A percentile compares a stretch with the other conserved stretches of the same genome.
phyloP scores from a whole-genome alignment of 2,329 filamentous ascomycete genomes.

The Pseudogymnoascus sp. region DNA sequence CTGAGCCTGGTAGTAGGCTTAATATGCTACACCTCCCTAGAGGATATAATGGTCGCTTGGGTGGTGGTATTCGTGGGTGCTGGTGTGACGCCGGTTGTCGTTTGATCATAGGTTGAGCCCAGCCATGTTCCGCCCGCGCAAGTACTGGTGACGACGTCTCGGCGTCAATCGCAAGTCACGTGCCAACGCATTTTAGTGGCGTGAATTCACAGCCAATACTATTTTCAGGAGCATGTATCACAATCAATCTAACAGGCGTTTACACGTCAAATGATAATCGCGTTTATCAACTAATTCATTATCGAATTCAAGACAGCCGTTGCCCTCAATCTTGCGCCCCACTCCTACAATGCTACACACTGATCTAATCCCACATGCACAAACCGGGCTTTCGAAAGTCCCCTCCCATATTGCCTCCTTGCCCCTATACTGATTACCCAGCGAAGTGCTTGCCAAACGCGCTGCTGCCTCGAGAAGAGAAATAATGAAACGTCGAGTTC shows the following conservation, averaged over 20 bases:
- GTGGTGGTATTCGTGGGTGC: neutral
- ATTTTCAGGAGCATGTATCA: neutral
- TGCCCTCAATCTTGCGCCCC: slow-evolving; percentile 7
- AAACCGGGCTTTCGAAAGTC: neutral
- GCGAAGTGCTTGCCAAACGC: slow-evolving; percentile 5
- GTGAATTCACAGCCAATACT: neutral
- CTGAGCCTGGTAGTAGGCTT: neutral
- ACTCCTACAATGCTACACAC: slow-evolving; percentile 8
- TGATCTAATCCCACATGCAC: slow-evolving; percentile 7
- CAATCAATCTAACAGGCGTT: neutral
- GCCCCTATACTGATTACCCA: slow-evolving; percentile 6
- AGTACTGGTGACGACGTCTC: neutral
- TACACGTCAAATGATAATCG: slow-evolving; percentile 7
- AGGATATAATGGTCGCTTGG: neutral
- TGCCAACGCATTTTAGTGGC: neutral
- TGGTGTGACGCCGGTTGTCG: neutral
- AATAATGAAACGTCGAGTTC: slow-evolving; percentile 6
- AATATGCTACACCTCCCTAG: neutral
- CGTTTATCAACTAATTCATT: slow-evolving; percentile 6
- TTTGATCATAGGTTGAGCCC: neutral
- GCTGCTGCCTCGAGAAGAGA: slow-evolving; percentile 7
- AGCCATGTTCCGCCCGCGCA: slow-evolving; percentile 1
- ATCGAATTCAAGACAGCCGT: slow-evolving; percentile 3
- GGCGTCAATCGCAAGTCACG: neutral
- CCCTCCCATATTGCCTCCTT: slow-evolving; percentile 2